phyloP scores from a whole-genome alignment of 2,329 filamentous ascomycete species.

The Aplosporella prunicola region DNA sequence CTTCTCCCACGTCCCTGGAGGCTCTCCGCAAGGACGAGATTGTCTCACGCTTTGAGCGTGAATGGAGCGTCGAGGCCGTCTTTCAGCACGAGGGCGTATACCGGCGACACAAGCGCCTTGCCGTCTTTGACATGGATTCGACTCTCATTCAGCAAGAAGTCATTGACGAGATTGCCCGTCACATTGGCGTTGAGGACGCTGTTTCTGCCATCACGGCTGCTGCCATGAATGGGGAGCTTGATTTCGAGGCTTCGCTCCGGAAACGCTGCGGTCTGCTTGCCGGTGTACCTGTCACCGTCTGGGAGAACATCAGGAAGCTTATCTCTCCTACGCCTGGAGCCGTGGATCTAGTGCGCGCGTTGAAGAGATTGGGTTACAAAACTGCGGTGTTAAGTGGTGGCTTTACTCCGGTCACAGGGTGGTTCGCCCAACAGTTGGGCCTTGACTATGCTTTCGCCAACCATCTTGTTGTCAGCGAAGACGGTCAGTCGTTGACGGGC shows the following conservation, averaged over 20 bases:
- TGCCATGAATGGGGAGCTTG: constrained; percentile 92
- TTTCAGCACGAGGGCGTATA: constrained; percentile 67
- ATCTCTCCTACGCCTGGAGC: constrained; percentile 79
- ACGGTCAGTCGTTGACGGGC: constrained; percentile 52
- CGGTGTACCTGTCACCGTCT: constrained; percentile 69
- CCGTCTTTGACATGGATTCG: constrained; percentile 98
- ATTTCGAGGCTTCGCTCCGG: constrained; percentile 76
- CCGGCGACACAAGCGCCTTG: constrained; percentile 71
- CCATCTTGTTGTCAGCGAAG: constrained; percentile 57
- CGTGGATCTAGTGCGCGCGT: constrained; percentile 58
- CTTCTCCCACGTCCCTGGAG: constrained; percentile 34
- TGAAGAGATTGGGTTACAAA: constrained; percentile 73
- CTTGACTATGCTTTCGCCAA: constrained; percentile 88
- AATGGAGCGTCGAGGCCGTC: constrained; percentile 81
- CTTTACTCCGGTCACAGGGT: constrained; percentile 79
- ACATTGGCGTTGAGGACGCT: constrained; percentile 59
- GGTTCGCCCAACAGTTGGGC: constrained; percentile 71
- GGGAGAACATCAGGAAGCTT: constrained; percentile 62
- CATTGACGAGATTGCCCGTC: constrained; percentile 86
- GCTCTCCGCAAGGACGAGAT: constrained; percentile 72
- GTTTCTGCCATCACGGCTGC: constrained; percentile 84
- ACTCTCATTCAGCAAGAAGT: constrained; percentile 96
- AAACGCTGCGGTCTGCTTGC: constrained; percentile 72
- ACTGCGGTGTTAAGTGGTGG: constrained; percentile 88
- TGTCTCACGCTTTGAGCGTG: constrained; percentile 70